A percentile compares a stretch with the other conserved stretches of the same genome.
phyloP scores from a whole-genome alignment of 2,329 filamentous ascomycete genomes.

The Pyrenophora tritici-repentis region DNA sequence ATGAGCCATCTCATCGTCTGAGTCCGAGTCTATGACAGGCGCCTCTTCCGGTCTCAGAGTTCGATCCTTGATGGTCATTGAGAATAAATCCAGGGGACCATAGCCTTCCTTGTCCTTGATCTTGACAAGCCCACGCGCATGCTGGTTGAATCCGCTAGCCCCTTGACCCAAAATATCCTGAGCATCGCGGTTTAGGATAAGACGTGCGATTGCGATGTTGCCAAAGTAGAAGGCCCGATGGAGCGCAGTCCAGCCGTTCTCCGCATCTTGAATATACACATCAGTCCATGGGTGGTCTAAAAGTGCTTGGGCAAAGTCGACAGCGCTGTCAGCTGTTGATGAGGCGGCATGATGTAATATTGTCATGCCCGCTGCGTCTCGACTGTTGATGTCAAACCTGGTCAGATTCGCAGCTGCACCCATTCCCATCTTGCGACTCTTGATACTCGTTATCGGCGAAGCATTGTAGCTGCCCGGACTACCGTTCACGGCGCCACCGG shows the following conservation, averaged over 20 bases:
- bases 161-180: conserved; percentile 68
- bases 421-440: conserved; percentile 40
- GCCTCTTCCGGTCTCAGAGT: conserved; percentile 56
- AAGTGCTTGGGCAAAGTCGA: conserved; percentile 76
- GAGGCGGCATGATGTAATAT: conserved; percentile 84
- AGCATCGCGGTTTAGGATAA: conserved; percentile 78
- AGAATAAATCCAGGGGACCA: conserved; percentile 91
- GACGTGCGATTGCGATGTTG: conserved; percentile 82
- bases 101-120: conserved; percentile 95
- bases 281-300: conserved; percentile 83
- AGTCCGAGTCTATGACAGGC: conserved; percentile 53
- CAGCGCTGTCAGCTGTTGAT: conserved; percentile 69
- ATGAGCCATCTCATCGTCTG: conserved; percentile 55
- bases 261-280: conserved; percentile 81
- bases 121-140: conserved; percentile 80
- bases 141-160: conserved; percentile 61
- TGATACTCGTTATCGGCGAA: conserved; percentile 49
- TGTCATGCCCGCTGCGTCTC: conserved; percentile 80
- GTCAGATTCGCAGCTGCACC: conserved; percentile 51
- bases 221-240: conserved; percentile 90
- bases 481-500: conserved; percentile 47
- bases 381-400: conserved; percentile 78
- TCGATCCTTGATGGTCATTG: conserved; percentile 81
- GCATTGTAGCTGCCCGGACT: conserved; percentile 55
- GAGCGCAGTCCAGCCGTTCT: conserved; percentile 95